phyloP scores from a whole-genome alignment of 768 basidiomycete species.

The Termitomyces sp. region DNA sequence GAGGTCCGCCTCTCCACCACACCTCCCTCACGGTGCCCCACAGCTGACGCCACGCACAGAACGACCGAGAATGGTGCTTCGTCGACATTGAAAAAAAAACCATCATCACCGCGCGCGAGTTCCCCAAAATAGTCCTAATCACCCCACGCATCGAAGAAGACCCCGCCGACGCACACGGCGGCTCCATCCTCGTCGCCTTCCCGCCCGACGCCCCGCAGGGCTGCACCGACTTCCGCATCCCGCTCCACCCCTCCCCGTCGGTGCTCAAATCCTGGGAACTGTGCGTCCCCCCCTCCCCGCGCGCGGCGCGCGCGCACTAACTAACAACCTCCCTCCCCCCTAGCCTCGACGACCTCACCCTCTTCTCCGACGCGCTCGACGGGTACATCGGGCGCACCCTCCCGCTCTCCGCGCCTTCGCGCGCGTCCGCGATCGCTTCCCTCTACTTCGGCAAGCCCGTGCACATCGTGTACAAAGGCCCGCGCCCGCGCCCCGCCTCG shows the following conservation, averaged over 20 bases:
- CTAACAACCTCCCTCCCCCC: neutral
- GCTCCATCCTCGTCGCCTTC: constrained; percentile 50
- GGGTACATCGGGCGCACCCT: constrained; percentile 59
- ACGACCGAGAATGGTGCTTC: constrained; percentile 70
- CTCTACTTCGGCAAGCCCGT: constrained; percentile 57
- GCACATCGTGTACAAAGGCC: constrained; percentile 65
- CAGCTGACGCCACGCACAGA: constrained; percentile 28
- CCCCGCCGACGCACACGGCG: constrained; percentile 36
- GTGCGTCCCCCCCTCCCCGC: constrained; percentile 33
- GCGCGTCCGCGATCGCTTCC: constrained; percentile 55
- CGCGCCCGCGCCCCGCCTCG: constrained; percentile 40
- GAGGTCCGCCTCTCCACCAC: constrained; percentile 40
- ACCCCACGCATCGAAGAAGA: constrained; percentile 48
- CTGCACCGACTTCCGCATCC: constrained; percentile 52
- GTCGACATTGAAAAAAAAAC: constrained; percentile 47
- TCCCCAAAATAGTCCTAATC: constrained; percentile 64
- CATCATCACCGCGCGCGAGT: constrained; percentile 65
- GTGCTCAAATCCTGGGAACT: constrained; percentile 47
- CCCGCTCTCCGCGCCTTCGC: constrained; percentile 36
- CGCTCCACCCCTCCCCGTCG: constrained; percentile 49
- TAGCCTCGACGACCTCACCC: constrained; percentile 48
- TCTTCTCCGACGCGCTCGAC: constrained; percentile 52
- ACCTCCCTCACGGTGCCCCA: too few relatives aligned
- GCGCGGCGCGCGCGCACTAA: too few relatives aligned
- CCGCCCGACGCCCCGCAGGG: constrained; percentile 53